Conservation (phyloP, 257 asterid genomes). For the Echium plantagineum region DNA sequence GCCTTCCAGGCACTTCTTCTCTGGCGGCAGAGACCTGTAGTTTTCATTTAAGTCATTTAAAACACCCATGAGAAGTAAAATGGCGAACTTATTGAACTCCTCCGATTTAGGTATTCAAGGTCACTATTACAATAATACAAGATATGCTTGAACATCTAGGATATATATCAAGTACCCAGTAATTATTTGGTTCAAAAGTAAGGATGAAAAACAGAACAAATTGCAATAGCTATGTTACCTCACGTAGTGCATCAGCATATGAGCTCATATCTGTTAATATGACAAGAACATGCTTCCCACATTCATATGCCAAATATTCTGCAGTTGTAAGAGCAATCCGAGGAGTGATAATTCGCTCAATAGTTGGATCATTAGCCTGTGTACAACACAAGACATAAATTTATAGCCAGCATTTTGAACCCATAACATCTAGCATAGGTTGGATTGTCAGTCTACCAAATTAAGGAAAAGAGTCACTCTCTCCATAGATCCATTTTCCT, state of each 20-base stretch:
- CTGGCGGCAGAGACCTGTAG: slow-evolving; percentile 95
- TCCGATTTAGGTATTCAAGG: too few species aligned
- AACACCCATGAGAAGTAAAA: background rate
- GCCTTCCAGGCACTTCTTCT: slow-evolving; percentile 98
- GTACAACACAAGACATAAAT: slow-evolving; percentile 13
- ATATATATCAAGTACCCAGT: too few species aligned
- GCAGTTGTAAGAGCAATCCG: slow-evolving; percentile 97
- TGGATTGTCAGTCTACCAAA: slow-evolving; percentile 43
- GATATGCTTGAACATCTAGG: background rate
- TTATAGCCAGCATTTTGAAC: slow-evolving; percentile 6
- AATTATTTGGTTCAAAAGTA: too few species aligned
- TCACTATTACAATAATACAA: background rate
- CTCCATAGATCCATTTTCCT: slow-evolving; percentile 99
- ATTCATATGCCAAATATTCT: slow-evolving; percentile 88
- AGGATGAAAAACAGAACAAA: too few species aligned
- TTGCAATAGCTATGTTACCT: slow-evolving; percentile 31
- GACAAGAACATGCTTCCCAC: slow-evolving; percentile 98
- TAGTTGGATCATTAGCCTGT: slow-evolving; percentile 96
- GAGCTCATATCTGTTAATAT: slow-evolving; percentile 98
- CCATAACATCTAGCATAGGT: background rate
- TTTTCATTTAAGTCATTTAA: background rate
- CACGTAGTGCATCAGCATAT: slow-evolving; percentile 99
- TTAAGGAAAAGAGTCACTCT: slow-evolving; percentile 93
- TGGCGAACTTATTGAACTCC: background rate
- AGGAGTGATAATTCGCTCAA: slow-evolving; percentile 93